phyloP scores from a whole-genome alignment of 306 rosid species.

The Medicago ruthenica region DNA sequence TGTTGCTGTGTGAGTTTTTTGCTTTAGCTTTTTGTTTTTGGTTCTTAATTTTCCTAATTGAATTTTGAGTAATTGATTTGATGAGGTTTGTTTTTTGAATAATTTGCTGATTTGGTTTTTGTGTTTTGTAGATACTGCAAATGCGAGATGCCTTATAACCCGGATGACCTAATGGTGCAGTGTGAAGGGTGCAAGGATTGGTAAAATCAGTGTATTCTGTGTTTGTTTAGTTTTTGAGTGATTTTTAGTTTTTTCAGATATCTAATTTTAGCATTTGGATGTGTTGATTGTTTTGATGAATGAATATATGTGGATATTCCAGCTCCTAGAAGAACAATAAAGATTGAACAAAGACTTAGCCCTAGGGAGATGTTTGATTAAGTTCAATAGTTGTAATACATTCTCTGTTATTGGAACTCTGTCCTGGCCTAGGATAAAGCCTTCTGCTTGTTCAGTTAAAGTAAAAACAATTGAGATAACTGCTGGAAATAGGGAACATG shows the following conservation, averaged over 20 bases:
- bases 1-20: constrained; percentile 94
- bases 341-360: neutral
- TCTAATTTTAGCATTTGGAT: constrained; percentile 15
- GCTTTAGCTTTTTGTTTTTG: constrained; percentile 1
- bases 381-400: constrained; percentile 16
- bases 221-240: constrained; percentile 22
- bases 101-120: constrained; percentile 10
- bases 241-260: neutral
- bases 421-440: constrained; percentile 28
- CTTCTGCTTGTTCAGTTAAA: neutral
- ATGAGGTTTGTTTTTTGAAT: neutral
- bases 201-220: constrained; percentile 56
- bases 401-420: constrained; percentile 30
- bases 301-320: neutral
- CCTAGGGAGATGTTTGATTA: constrained; percentile 10
- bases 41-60: neutral
- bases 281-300: constrained; percentile 16
- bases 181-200: constrained; percentile 98
- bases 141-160: constrained; percentile 96
- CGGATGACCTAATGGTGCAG: constrained; percentile 96
- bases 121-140: constrained; percentile 79
- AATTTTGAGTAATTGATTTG: constrained; percentile 22
- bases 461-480: neutral
- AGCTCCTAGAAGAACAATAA: neutral
- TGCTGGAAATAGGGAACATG: neutral